Evolutionary conservation across 2,329 filamentous ascomycete species (phyloP).

Genomic region (Clonostachys byssicola): DNA sequence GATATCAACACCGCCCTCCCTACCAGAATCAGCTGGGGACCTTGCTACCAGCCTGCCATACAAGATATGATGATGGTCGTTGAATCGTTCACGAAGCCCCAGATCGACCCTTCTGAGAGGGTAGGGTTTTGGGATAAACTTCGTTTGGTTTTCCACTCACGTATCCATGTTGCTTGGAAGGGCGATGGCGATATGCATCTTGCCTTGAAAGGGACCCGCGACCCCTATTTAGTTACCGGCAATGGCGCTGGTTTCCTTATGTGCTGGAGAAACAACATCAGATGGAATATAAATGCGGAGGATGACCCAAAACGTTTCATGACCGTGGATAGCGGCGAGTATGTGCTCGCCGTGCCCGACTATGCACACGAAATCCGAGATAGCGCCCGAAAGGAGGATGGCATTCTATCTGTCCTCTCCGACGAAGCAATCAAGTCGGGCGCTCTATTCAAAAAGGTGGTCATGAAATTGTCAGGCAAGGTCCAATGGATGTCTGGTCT

Average conservation of each 20-base stretch:
- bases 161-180: constrained; percentile 85
- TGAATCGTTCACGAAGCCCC: constrained; percentile 94
- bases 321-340: constrained; percentile 93
- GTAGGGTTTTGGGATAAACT: constrained; percentile 99
- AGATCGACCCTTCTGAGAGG: constrained; percentile 86
- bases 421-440: constrained; percentile 65
- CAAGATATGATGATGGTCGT: constrained; percentile 99
- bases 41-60: constrained; percentile 94
- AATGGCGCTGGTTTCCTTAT: constrained; percentile 94
- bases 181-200: constrained; percentile 95
- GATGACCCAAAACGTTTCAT: constrained; percentile 91
- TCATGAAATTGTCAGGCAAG: constrained; percentile 97
- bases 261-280: constrained; percentile 96
- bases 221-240: constrained; percentile 90
- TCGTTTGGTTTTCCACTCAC: constrained; percentile 87
- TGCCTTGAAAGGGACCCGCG: constrained; percentile 83
- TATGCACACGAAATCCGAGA: constrained; percentile 83
- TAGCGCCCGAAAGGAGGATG: constrained; percentile 42
- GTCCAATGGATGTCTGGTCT: constrained; percentile 90
- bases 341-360: constrained; percentile 90
- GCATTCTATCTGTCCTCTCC: constrained; percentile 56
- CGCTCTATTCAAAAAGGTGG: constrained; percentile 93
- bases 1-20: constrained; percentile 92
- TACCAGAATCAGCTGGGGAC: constrained; percentile 93
- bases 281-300: constrained; percentile 78